These are phyloP conservation scores for Pascua sp. DNA, from an alignment of 1,284 basidiomycete species.

Conservation along the genomic window DNA sequence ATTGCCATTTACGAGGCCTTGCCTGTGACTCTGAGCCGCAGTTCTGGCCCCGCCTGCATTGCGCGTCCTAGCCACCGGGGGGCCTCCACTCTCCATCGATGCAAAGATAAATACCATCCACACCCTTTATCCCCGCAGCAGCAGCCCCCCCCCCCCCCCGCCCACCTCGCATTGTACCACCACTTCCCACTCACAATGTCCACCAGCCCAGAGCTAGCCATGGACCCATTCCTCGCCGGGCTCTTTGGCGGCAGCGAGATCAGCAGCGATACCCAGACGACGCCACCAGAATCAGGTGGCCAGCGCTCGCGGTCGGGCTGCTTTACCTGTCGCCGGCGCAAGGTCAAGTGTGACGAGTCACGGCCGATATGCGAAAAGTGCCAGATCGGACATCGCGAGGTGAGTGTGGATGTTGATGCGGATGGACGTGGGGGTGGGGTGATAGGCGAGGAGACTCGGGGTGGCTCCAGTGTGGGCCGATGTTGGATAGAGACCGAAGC, in stretches of 20 bases:
- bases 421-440: too few species aligned
- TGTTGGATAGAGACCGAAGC: too few species aligned
- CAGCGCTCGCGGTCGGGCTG: slow-evolving; percentile 33
- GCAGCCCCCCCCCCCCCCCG: too few species aligned
- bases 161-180: too few species aligned
- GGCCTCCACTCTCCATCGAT: too few species aligned
- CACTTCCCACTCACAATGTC: slow-evolving; percentile 3
- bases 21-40: too few species aligned
- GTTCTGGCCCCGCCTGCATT: too few species aligned
- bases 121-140: not conserved
- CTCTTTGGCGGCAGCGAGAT: slow-evolving; percentile 11
- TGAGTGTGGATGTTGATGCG: slow-evolving; percentile 8
- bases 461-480: too few species aligned
- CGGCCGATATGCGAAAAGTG: slow-evolving; percentile 34
- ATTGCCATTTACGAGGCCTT: too few species aligned
- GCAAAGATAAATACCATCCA: too few species aligned
- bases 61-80: too few species aligned
- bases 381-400: slow-evolving; percentile 31
- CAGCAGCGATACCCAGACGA: not conserved
- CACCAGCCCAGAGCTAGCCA: slow-evolving; percentile 13
- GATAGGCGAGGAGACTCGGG: too few species aligned
- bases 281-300: slow-evolving; percentile 11
- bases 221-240: slow-evolving; percentile 19
- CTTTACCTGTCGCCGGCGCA: slow-evolving; percentile 38
- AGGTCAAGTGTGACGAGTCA: slow-evolving; percentile 43